Evolutionary conservation across 169 alveolate species (phyloP).

Genomic region (Plasmodium gallinaceum): DNA sequence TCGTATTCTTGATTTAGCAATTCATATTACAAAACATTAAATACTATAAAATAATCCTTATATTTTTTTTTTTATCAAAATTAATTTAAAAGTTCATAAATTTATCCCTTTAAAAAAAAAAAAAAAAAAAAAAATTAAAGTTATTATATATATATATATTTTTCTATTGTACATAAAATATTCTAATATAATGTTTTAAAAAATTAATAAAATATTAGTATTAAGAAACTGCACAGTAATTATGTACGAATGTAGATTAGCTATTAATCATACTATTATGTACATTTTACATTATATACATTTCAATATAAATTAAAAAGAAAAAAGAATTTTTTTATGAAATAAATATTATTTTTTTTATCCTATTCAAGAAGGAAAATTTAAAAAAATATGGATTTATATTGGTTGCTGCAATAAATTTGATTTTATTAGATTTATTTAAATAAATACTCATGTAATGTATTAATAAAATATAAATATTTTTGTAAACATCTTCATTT

Average conservation of each 20-base stretch:
- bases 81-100: neutral
- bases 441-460: slow-evolving; percentile 51
- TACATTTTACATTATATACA: neutral
- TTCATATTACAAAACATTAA: slow-evolving; percentile 63
- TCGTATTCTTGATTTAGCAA: slow-evolving; percentile 96
- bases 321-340: slow-evolving; percentile 31
- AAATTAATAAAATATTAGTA: neutral
- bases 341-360: slow-evolving; percentile 39
- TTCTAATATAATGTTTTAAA: neutral
- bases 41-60: neutral
- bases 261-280: too few species aligned
- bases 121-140: slow-evolving; percentile 3
- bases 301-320: neutral
- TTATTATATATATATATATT: neutral
- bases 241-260: too few species aligned
- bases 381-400: slow-evolving; percentile 57
- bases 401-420: slow-evolving; percentile 60
- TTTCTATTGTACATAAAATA: neutral
- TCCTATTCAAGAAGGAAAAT: slow-evolving; percentile 66
- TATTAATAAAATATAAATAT: slow-evolving; percentile 59
- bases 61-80: slow-evolving; percentile 4
- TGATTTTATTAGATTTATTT: slow-evolving; percentile 45
- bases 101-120: neutral
- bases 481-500: slow-evolving; percentile 76
- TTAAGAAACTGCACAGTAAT: too few species aligned